Base-by-base conservation (phyloP, 192 early-diverging fungal species). In the Umbelopsis isabellina region DNA sequence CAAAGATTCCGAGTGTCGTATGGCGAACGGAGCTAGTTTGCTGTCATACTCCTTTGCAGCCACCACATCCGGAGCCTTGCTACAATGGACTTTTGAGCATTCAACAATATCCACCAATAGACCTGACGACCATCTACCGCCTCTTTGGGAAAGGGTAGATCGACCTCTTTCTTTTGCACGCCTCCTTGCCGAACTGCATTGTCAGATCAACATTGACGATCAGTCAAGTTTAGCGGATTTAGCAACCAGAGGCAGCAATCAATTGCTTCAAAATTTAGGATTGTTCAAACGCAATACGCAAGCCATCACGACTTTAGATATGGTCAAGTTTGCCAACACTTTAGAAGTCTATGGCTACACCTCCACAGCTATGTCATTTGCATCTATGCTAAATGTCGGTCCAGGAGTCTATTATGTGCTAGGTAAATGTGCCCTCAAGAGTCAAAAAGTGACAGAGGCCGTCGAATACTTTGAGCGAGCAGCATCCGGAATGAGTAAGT, bases 301-400 rank as follows among this genome's bases (percentile, higher is more conserved):
- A 41, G 67, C 49, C 22, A 30, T 52, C 20, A 69, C 67, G 4
- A 69, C 67, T 15, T 4, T 69, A 13, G 49, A 49, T 13, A 69
- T 69, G 67, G 67, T 69, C 9, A 37, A 46, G 3, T 69, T 69
- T 69, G 48, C 67, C 0, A 49, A 69, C 37, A 69, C 33, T 11
- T 37, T 69, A 48, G 67, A 69, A n/a, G 67, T 69, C 2, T 69
- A 51, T 50, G 67, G 67, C 22, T 69, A 50, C 48, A 69, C 67
- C n/a, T 20, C 20, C 9, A 41, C 51, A 23, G 51, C 47, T 11
- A 16, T 41, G 47, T 46, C 46, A 22, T 44, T 69, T 41, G 67
- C 51, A 7, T 52, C 49, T 1, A 51, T 51, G 35, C 23, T 69
- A 25, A 52, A 49, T 35, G 33, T 33, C 27, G 67, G 48, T 12